Percentiles rank a stretch among this genome's conserved stretches.
phyloP scores from a whole-genome alignment of 2,329 filamentous ascomycete species.

The Fusarium sp. region DNA sequence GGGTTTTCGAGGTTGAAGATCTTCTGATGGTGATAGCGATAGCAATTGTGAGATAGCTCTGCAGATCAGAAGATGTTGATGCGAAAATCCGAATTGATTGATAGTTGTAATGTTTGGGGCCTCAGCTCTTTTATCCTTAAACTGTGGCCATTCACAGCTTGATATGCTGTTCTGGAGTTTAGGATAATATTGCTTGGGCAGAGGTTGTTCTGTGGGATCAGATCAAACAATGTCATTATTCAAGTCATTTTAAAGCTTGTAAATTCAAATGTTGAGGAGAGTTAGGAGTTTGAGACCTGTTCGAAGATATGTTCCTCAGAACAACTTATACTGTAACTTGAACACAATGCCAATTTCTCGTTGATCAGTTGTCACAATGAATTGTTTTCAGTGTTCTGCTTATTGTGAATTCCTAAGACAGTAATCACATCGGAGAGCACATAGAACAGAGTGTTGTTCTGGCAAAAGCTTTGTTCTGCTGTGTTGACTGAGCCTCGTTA shows the following conservation, averaged over 20 bases:
- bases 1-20: too few relatives aligned
- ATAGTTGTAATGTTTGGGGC: too few relatives aligned
- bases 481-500: neutral
- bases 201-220: neutral
- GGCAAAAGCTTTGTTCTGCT: neutral
- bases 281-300: neutral
- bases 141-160: neutral
- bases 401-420: neutral
- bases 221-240: neutral
- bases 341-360: rapidly evolving
- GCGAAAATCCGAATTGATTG: too few relatives aligned
- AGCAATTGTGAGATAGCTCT: too few relatives aligned
- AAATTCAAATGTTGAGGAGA: neutral
- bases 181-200: neutral
- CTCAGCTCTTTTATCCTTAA: neutral
- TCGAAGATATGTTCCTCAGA: neutral
- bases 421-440: neutral
- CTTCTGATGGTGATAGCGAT: too few relatives aligned
- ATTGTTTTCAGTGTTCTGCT: neutral
- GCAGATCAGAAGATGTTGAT: too few relatives aligned
- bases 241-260: neutral
- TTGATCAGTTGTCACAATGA: neutral
- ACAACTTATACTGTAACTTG: neutral
- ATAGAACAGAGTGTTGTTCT: neutral
- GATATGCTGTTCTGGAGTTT: neutral